phyloP scores from a whole-genome alignment of 2,329 filamentous ascomycete species.

The Tolypocladium ovalisporum region DNA sequence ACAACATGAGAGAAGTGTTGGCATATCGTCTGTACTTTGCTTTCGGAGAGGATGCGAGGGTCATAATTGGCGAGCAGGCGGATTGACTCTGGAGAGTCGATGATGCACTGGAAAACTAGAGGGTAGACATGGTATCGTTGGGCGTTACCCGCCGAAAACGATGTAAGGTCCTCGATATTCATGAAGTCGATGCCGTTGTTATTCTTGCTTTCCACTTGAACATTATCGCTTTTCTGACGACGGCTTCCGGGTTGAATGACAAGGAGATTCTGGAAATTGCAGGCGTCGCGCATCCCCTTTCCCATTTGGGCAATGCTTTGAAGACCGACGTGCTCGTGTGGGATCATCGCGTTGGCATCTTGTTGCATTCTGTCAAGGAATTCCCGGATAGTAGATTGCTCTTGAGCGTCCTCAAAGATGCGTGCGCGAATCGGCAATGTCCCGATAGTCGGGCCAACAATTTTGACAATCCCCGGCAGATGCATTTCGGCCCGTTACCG shows the following conservation, averaged over 20 bases:
- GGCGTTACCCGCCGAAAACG: not conserved
- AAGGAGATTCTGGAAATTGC: conserved; percentile 2
- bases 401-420: not conserved
- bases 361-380: conserved; percentile 8
- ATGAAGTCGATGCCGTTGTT: not conserved
- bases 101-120: not conserved
- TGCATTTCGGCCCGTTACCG: conserved; percentile 12
- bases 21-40: not conserved
- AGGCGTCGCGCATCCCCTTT: not conserved
- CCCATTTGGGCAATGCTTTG: conserved; percentile 3
- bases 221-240: not conserved
- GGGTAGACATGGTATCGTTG: not conserved
- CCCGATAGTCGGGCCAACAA: conserved; percentile 11
- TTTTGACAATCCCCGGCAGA: conserved; percentile 10
- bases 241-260: not conserved
- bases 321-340: conserved; percentile 9
- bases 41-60: not conserved
- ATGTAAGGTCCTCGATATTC: not conserved
- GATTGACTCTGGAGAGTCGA: not conserved
- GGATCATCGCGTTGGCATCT: conserved; percentile 7
- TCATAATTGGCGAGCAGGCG: not conserved
- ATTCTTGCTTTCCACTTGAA: not conserved
- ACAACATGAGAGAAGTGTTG: conserved; percentile 4
- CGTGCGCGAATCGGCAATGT: conserved; percentile 7
- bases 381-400: conserved; percentile 4